Evolutionary conservation across 1,284 basidiomycete species (phyloP), one percentile per base, ranked within the genome.

Genomic region (Ganoderma resinaceum): DNA sequence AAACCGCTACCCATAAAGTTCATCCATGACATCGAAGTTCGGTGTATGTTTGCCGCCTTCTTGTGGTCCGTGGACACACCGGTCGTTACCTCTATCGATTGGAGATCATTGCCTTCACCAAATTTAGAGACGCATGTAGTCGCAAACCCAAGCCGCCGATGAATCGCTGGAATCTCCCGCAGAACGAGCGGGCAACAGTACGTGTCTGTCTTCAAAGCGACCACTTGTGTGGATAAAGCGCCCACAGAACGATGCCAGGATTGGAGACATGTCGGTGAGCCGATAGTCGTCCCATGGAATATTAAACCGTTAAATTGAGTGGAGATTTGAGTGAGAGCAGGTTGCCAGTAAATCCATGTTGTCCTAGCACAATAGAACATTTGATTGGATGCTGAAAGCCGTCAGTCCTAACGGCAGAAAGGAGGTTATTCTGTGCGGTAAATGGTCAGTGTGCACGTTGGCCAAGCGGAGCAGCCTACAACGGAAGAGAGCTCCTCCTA

Each of bases 341-440:
- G 35, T 20, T 2, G 65, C 65, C 16, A 61, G 49, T 7, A 61
- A 33, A 6, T 72, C 68, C 12, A 60, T 43, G 58, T 64, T 68
- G 35, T 70, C 66, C n/a, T 65, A 65, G 16, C 66, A 66, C 6
- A 72, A 52, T 3, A 69, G 42, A 18, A 58, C 58, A 53, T 70
- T 68, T 29, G 71, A 72, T 40, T 70, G 66, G 16, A 70, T 68
- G 35, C 68, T 72, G 65, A 72, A 72, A 7, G 71, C 68, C 7
- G 71, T 72, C 8, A 70, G 49, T 2, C n/a, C n/a, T n/a, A n/a
- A 66, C 66, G 0, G 66, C 68, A 0, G 71, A 72, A 66, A 72
- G 70, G 33, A 72, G 59, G 46, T 66, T 68, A 31, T 66, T 69
- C 71, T 72, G 52, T 37, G 37, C 16, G 26, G 8, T 37, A 3